Conservation (phyloP, 768 basidiomycete genomes). For the Pleurotus platypus region DNA sequence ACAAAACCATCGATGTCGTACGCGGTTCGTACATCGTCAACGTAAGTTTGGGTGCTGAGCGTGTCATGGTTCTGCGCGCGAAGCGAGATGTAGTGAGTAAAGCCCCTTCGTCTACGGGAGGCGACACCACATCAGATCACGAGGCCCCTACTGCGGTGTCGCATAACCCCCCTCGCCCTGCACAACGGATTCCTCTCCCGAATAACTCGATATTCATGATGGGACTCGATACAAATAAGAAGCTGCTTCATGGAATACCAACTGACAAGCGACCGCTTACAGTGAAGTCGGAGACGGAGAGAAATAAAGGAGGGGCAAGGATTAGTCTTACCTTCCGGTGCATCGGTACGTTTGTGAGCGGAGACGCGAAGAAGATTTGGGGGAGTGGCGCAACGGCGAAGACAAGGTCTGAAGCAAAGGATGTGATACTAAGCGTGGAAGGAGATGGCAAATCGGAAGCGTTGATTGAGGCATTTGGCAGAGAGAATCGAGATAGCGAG, state of each 20-base stretch:
- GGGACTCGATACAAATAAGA: conserved; percentile 67
- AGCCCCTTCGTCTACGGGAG: conserved; percentile 9
- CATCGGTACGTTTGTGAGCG: conserved; percentile 72
- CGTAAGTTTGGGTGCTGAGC: conserved; percentile 75
- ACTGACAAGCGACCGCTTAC: conserved; percentile 64
- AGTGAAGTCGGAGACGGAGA: conserved; percentile 55
- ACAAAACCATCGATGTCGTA: conserved; percentile 83
- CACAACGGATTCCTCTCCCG: conserved; percentile 69
- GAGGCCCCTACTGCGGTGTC: background rate
- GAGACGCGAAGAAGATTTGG: conserved; percentile 49
- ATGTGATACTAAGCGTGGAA: conserved; percentile 48
- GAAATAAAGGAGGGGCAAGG: conserved; percentile 51
- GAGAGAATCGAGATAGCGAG: conserved; percentile 65
- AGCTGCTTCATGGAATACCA: conserved; percentile 76
- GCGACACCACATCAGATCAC: conserved; percentile 4
- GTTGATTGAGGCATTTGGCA: conserved; percentile 64
- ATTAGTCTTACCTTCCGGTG: conserved; percentile 79
- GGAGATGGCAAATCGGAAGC: conserved; percentile 32
- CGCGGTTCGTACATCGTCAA: conserved; percentile 75
- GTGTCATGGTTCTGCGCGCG: conserved; percentile 68
- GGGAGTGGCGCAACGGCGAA: conserved; percentile 75
- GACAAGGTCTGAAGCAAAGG: conserved; percentile 45
- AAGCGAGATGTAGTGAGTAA: conserved; percentile 44
- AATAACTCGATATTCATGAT: conserved; percentile 84
- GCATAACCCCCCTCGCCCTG: conserved; percentile 19